Percentiles rank a stretch among this genome's conserved stretches.
Conservation (phyloP, 1,139 yeast species). For the Zygoascus hellenicus region DNA sequence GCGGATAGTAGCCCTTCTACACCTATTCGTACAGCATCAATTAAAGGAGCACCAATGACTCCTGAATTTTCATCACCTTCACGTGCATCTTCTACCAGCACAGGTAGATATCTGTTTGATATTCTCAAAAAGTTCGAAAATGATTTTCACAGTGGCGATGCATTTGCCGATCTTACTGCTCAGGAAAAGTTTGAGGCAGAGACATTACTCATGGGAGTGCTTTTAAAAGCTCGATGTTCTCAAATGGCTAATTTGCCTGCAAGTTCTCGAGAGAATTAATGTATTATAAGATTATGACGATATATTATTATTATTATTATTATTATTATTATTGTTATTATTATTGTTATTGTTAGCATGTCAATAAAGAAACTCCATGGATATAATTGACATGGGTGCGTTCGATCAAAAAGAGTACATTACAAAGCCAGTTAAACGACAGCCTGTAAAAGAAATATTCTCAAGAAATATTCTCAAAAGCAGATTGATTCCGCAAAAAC, state of each 20-base stretch:
- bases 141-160: conserved; percentile 7
- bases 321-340: no score
- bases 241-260: conserved; percentile 4
- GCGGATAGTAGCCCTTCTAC: conserved; percentile 1
- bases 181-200: conserved; percentile 10
- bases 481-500: no score
- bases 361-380: no score
- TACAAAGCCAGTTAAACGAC: no score
- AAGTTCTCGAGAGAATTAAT: background rate
- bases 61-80: conserved; percentile 11
- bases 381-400: no score
- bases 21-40: background rate
- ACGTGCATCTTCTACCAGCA: background rate
- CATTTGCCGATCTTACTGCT: conserved; percentile 4
- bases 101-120: conserved; percentile 6
- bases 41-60: conserved; percentile 7
- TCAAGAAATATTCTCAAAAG: no score
- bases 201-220: conserved; percentile 9
- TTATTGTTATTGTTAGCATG: no score
- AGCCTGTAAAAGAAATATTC: no score
- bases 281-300: background rate
- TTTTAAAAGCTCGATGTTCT: conserved; percentile 8
- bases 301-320: background rate
- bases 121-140: conserved; percentile 7
- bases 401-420: no score